Percentiles rank a stretch among this genome's conserved stretches.
These are phyloP conservation scores for Arthrobotrys musiformis DNA, from an alignment of 2,329 filamentous ascomycete genomes.

Conservation along the genomic window DNA sequence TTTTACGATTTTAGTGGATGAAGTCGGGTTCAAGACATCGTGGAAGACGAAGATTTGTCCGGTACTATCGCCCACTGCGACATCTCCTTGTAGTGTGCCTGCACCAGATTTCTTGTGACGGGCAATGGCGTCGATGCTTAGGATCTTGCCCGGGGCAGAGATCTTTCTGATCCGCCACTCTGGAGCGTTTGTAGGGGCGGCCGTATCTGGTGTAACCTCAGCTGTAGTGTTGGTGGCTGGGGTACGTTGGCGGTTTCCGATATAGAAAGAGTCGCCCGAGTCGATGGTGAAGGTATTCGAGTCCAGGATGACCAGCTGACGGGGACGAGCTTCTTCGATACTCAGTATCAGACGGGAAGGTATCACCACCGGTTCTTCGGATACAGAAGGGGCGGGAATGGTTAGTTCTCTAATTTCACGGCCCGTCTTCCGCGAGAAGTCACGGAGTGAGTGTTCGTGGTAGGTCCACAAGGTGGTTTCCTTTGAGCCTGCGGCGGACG, in stretches of 20 bases:
- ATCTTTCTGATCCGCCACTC: constrained; percentile 47
- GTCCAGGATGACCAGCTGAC: constrained; percentile 38
- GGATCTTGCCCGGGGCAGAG: constrained; percentile 31
- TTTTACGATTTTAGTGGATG: constrained; percentile 64
- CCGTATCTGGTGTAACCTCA: not conserved
- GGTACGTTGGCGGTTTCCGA: constrained; percentile 38
- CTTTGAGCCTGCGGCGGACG: constrained; percentile 56
- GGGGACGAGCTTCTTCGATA: constrained; percentile 42
- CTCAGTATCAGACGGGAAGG: constrained; percentile 25
- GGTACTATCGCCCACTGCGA: constrained; percentile 79
- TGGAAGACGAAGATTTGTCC: constrained; percentile 85
- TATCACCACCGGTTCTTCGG: not conserved
- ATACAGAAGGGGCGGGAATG: constrained; percentile 15
- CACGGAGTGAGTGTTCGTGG: constrained; percentile 45
- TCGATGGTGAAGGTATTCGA: constrained; percentile 41
- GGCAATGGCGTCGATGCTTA: constrained; percentile 34
- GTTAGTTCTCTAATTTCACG: constrained; percentile 33
- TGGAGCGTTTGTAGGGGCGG: not conserved
- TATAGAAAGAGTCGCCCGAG: constrained; percentile 42
- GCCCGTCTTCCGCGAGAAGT: constrained; percentile 31
- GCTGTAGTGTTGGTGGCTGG: not conserved
- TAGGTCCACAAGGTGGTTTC: constrained; percentile 51
- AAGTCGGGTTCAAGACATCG: constrained; percentile 73
- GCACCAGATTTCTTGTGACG: constrained; percentile 46
- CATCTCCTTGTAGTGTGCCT: constrained; percentile 65